Evolutionary conservation across 345 rosid genomes (phyloP), one percentile per base, ranked within the genome.

Genomic region (Eutrema japonicum): DNA sequence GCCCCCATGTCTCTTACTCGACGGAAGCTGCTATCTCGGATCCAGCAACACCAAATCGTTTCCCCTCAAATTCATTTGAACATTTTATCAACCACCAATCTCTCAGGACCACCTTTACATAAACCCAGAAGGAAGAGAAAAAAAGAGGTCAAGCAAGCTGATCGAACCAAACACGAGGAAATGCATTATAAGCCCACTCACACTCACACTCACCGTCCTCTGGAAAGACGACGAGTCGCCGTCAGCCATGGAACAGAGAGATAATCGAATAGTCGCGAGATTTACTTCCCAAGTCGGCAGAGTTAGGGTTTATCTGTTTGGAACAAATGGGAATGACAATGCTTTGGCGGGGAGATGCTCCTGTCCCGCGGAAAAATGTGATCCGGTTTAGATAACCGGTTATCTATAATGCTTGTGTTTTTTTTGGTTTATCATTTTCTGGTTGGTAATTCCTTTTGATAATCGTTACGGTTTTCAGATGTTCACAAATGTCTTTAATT

Each of bases 21-120:
- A 55, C 47, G 32, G 78, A 73, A 14, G 74, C 78, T 27, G 83
- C 62, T 40, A 71, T 72, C 14, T 77, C 77, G 22, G 9, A 36
- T 13, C 98, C 98, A 8, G 91, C 89, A 71, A 93, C 85, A 54
- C 93, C 96, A 50, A 93, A 82, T 30, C 79, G 83, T 74, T 85
- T 87, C 36, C 91, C 93, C 4, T 83, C 18, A 60, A 70, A 70
- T 6, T 81, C 88, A 3, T 79, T 51, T 5, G 83, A 70, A 14
- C 90, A 74, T 80, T 78, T 81, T 11, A 82, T 65, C 72, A 93
- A 48, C 98, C 98, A 93, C 98, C 98, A 93, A 61, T 87, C 86
- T 27, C 66, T 75, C 72, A 93, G 68, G 8, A 81, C 36, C 33
- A 90, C 95, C 98, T 91, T 54, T 14, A 18, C 12, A 12, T 6